Percentiles rank a stretch among this genome's conserved stretches.
Conservation (phyloP, 495 filamentous ascomycete genomes). For the Penicillium daleae region DNA sequence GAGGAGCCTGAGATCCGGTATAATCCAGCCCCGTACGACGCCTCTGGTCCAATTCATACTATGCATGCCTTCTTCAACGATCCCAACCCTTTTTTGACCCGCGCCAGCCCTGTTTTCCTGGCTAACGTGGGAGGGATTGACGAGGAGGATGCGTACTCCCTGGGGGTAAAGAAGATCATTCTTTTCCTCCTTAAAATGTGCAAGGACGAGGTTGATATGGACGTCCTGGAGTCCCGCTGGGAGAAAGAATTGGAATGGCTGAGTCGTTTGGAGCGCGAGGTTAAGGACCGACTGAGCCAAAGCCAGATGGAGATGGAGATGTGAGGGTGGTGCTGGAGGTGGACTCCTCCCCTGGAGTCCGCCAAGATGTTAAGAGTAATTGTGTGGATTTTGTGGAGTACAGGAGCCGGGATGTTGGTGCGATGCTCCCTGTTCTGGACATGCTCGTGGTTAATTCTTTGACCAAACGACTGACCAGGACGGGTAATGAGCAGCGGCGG, state of each 20-base stretch:
- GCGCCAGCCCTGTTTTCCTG: slow-evolving; percentile 36
- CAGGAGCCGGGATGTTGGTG: not conserved
- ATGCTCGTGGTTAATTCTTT: not conserved
- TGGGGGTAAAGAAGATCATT: slow-evolving; percentile 30
- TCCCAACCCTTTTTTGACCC: slow-evolving; percentile 35
- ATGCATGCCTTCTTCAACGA: slow-evolving; percentile 28
- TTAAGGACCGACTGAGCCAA: not conserved
- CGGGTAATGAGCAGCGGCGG: not conserved
- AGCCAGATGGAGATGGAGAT: no score
- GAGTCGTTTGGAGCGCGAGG: not conserved
- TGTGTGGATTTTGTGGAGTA: not conserved
- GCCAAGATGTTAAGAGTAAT: not conserved
- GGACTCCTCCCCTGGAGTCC: not conserved
- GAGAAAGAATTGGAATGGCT: not conserved
- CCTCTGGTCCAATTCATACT: not conserved
- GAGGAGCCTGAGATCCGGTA: slow-evolving; percentile 26
- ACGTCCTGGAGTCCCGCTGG: slow-evolving; percentile 2
- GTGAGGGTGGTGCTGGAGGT: not conserved
- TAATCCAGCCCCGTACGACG: not conserved
- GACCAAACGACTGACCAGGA: not conserved
- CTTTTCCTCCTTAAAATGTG: slow-evolving; percentile 35
- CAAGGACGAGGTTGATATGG: slow-evolving; percentile 30
- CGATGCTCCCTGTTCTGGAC: not conserved
- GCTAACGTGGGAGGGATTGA: slow-evolving; percentile 9
- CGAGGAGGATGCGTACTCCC: slow-evolving; percentile 16